Evolutionary conservation across 1,284 basidiomycete genomes (phyloP), one percentile per base, ranked within the genome.

Genomic region (Ceratobasidium sp.): DNA sequence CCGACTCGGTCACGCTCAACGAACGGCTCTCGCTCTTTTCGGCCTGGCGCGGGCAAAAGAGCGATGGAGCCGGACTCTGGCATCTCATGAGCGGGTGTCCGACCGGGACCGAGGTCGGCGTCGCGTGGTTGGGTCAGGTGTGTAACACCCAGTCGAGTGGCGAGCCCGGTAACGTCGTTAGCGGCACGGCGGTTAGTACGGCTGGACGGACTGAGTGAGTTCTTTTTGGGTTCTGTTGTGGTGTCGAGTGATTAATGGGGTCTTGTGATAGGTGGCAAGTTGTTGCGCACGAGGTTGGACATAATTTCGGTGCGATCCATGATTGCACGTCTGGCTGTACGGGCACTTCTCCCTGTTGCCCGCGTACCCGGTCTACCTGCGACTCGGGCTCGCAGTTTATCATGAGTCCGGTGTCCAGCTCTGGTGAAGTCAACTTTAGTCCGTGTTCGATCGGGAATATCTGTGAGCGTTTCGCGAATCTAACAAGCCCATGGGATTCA

Each of bases 51-150:
- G 94, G 94, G 0, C 82, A 86, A 75, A 91, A 92, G 81, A 90
- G 90, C n/a, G 94, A 95, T 83, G 89, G 90, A 48, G 90, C 90
- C 20, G 96, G 95, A 0, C 87, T 98, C 38, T 97, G 95, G 94
- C 95, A 97, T 86, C 86, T 98, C 15, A 93, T 97, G 92, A 96
- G 93, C 80, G 93, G 93, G 23, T 96, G 95, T 84, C 91, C 93
- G 17, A 93, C 93, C 5, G 94, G 93, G 54, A 89, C 90, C 79
- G 84, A 84, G 78, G 67, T 84, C 84, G 70, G 71, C 48, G 95
- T 97, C 75, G 96, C 96, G 3, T 97, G 95, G 96, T 89, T 96
- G 1, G 93, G 90, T 23, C 94, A 93, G 40, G 83, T 96, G 20
- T 79, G 78, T 56, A 79, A 69, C 23, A 78, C 73, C 52, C 50